These are phyloP conservation scores for Colletotrichum musicola DNA, from an alignment of 2,329 filamentous ascomycete genomes.

Conservation along the genomic window DNA sequence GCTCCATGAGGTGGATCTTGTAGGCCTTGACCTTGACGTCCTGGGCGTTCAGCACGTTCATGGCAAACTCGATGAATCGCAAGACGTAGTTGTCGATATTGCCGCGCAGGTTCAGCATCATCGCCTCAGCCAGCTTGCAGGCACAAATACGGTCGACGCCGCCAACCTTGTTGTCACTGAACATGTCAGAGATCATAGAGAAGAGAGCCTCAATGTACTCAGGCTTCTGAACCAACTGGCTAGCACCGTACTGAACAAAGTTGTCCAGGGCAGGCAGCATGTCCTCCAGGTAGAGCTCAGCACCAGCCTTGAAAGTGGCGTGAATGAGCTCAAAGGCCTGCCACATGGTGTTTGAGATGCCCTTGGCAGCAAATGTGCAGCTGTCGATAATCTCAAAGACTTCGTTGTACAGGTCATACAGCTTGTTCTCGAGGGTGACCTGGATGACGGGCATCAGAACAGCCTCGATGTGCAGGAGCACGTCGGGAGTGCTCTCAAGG, in stretches of 20 bases:
- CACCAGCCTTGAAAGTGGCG: conserved; percentile 95
- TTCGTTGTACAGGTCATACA: conserved; percentile 98
- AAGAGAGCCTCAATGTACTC: conserved; percentile 89
- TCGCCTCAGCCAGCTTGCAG: conserved; percentile 95
- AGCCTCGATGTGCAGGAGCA: conserved; percentile 92
- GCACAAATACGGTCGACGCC: conserved; percentile 96
- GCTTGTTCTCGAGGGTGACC: conserved; percentile 96
- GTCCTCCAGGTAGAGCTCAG: conserved; percentile 96
- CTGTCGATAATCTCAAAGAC: conserved; percentile 99
- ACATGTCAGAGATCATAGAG: conserved; percentile 96
- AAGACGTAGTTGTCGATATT: conserved; percentile 90
- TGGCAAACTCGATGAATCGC: conserved; percentile 90
- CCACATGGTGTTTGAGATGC: conserved; percentile 98
- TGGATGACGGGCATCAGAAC: conserved; percentile 98
- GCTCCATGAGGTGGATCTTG: conserved; percentile 96
- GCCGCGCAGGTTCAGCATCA: conserved; percentile 94
- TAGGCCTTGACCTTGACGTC: conserved; percentile 93
- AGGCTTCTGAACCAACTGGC: conserved; percentile 83
- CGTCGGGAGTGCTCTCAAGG: conserved; percentile 95
- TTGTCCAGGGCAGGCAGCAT: conserved; percentile 99
- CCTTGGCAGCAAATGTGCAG: conserved; percentile 97
- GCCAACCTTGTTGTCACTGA: conserved; percentile 90
- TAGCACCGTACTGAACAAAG: conserved; percentile 92
- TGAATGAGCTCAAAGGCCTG: conserved; percentile 97
- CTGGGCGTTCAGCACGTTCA: conserved; percentile 80